These are phyloP conservation scores for Populus alba DNA, from an alignment of 345 rosid genomes.

Conservation along the genomic window DNA sequence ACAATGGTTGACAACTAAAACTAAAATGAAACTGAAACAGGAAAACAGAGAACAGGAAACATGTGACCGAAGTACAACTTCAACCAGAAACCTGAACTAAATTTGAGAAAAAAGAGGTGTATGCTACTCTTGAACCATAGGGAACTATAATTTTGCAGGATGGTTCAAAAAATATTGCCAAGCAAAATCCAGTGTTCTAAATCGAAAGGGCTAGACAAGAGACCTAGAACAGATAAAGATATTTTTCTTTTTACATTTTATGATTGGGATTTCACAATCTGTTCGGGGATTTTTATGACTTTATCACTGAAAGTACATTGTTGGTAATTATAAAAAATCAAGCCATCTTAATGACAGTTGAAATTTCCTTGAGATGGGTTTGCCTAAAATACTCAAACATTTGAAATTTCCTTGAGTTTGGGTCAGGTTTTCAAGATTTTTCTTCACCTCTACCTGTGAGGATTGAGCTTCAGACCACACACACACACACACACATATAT, in stretches of 20 bases:
- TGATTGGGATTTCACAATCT: neutral
- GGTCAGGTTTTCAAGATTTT: neutral
- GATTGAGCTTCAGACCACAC: neutral
- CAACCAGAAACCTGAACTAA: neutral
- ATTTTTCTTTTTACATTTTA: too few relatives aligned
- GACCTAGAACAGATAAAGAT: too few relatives aligned
- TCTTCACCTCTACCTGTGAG: neutral
- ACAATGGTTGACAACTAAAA: neutral
- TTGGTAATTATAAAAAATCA: too few relatives aligned
- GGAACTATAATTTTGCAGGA: neutral
- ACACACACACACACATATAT: too few relatives aligned
- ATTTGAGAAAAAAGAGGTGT: neutral
- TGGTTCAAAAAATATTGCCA: neutral
- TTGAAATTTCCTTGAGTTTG: neutral
- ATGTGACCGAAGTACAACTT: neutral
- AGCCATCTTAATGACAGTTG: neutral
- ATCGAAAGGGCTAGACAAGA: neutral
- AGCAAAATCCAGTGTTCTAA: neutral
- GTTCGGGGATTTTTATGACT: neutral
- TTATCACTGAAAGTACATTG: neutral
- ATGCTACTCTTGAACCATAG: neutral
- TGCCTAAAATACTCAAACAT: too few relatives aligned
- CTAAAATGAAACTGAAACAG: neutral
- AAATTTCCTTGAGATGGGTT: neutral
- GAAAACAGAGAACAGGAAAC: neutral